A percentile compares a stretch with the other conserved stretches of the same genome.
phyloP scores from a whole-genome alignment of 75 land plant species.

The Cunninghamia lanceolata region DNA sequence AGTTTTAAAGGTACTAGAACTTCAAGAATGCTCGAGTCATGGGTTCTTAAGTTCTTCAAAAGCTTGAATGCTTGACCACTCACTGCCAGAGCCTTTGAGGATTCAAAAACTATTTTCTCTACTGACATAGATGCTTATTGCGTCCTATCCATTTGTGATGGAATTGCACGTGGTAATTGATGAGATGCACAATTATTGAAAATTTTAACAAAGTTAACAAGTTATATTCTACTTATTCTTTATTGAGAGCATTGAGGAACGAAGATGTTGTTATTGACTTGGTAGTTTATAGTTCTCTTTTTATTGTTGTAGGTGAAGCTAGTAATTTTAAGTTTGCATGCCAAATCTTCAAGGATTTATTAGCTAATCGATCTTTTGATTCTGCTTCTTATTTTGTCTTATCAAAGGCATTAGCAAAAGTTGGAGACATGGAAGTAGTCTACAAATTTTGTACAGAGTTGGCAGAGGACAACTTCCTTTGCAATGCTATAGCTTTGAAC shows the following conservation, averaged over 20 bases:
- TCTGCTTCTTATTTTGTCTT: not conserved
- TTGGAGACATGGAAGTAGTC: not conserved
- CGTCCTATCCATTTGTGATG: not conserved
- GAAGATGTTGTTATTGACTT: not conserved
- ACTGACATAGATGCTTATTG: not conserved
- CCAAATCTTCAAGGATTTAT: constrained; percentile 4
- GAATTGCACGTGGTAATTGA: not conserved
- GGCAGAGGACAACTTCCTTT: not conserved
- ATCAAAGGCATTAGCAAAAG: not conserved
- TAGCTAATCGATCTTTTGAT: not conserved
- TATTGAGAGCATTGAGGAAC: not conserved
- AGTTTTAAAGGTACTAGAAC: too few species aligned
- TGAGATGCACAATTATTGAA: not conserved
- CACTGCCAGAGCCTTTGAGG: too few species aligned
- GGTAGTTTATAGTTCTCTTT: not conserved
- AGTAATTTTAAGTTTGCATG: not conserved
- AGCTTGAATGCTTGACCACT: too few species aligned
- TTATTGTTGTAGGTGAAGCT: not conserved
- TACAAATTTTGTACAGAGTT: constrained; percentile 5
- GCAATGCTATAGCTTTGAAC: constrained; percentile 18
- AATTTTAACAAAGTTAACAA: not conserved
- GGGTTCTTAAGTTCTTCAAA: too few species aligned
- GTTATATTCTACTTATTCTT: not conserved
- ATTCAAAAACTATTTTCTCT: too few species aligned
- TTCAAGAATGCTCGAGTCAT: too few species aligned